Evolutionary conservation across 176 grass and related monocot species (phyloP).

Genomic region (Eleusine indica): DNA sequence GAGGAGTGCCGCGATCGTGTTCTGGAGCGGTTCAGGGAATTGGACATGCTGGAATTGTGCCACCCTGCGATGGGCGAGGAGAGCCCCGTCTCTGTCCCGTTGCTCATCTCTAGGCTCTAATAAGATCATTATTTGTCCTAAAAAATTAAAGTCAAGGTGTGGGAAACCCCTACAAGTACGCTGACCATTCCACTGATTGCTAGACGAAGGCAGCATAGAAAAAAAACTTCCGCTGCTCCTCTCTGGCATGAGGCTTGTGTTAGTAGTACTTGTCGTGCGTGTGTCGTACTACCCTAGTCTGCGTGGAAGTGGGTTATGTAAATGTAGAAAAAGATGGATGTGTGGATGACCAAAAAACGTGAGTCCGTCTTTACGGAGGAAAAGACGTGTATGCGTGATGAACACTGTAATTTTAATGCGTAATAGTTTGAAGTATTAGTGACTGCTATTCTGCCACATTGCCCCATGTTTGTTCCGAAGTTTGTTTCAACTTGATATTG

Average conservation of each 20-base stretch:
- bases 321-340: neutral
- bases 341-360: neutral
- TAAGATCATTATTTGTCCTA: neutral
- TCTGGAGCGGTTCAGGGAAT: conserved; percentile 78
- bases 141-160: neutral
- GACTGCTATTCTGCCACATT: neutral
- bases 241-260: conserved; percentile 59
- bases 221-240: conserved; percentile 28
- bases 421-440: neutral
- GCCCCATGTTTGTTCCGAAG: neutral
- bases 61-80: conserved; percentile 79
- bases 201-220: conserved; percentile 37
- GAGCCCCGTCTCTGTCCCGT: conserved; percentile 69
- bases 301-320: conserved; percentile 17
- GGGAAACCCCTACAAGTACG: neutral
- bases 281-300: conserved; percentile 29
- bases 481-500: no score
- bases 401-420: conserved; percentile 31
- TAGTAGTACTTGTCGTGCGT: neutral
- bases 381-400: conserved; percentile 25
- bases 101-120: conserved; percentile 91
- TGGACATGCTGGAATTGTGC: conserved; percentile 71
- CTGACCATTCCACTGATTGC: conserved; percentile 60
- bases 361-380: conserved; percentile 10
- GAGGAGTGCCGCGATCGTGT: conserved; percentile 93